Conservation (phyloP, 2,329 filamentous ascomycete species). For the Hypoxylon sp. region DNA sequence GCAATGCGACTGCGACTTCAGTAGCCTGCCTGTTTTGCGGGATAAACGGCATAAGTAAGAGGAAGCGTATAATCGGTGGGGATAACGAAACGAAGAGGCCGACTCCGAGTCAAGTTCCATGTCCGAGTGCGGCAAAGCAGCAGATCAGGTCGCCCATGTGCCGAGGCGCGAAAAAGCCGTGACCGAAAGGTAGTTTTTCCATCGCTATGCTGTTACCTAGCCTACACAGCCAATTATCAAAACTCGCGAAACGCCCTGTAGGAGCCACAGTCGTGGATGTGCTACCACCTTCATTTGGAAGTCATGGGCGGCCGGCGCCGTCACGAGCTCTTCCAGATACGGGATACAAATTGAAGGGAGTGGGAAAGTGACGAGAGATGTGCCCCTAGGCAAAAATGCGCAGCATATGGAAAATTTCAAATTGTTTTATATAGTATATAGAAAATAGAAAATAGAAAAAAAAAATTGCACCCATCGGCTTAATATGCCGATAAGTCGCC, state of each 20-base stretch:
- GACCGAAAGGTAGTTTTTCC: not conserved
- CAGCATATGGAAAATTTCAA: not conserved
- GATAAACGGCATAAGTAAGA: constrained; percentile 4
- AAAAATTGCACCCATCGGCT: not conserved
- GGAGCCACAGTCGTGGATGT: constrained; percentile 1
- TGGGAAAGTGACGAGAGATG: not conserved
- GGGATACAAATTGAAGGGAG: constrained; percentile 1
- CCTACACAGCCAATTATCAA: constrained; percentile 18
- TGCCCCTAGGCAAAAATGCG: not conserved
- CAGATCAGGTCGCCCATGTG: not conserved
- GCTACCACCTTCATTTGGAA: not conserved
- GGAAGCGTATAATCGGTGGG: constrained; percentile 1
- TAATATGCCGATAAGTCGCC: constrained; percentile 13
- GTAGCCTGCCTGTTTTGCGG: constrained; percentile 6
- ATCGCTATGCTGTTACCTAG: not conserved
- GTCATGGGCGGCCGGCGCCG: constrained; percentile 9
- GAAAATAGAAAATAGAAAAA: too few relatives aligned
- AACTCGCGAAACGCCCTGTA: not conserved
- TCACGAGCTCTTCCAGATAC: constrained; percentile 12
- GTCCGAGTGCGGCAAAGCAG: constrained; percentile 36
- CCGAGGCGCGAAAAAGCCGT: constrained; percentile 22
- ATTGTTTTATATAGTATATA: constrained; percentile 2
- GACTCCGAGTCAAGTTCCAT: constrained; percentile 19
- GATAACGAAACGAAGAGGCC: constrained; percentile 10
- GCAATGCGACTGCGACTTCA: not conserved